Evolutionary conservation across 257 asterid genomes (phyloP), one percentile per base, ranked within the genome.

Genomic region (Penstemon eatonii): DNA sequence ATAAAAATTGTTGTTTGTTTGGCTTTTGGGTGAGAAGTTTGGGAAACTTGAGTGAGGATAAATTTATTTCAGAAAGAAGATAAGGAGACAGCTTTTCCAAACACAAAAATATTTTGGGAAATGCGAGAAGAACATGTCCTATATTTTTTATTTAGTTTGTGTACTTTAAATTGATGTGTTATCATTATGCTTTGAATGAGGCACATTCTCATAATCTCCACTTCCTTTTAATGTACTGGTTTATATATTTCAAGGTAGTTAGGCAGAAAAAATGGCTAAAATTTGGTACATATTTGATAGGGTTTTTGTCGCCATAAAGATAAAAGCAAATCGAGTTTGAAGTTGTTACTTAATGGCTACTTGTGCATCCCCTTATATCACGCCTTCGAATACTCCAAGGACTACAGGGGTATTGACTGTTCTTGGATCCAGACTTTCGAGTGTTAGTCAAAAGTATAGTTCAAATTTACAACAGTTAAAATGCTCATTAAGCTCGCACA

Each of bases 401-500:
- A 74, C 86, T 0, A 52, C 65, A 58, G 86, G 92, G 49, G 81
- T 76, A 53, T 66, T 85, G 72, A 77, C 82, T 69, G 73, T 72
- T 72, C 73, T 70, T 72, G 87, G 84, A 60, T 83, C 81, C 61
- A 83, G 90, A 75, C 67, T 63, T 52, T 57, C 74, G 60, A 81
- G 80, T 54, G 38, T 75, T 71, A 43, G 65, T 70, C 70, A 75
- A 52, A 87, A 73, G 69, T 50, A 73, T 50, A 71, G 76, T 56
- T 70, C 84, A 46, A 72, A 12, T 63, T 71, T 67, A 52, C 66
- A 71, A 60, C 85, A 71, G 56, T 57, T 89, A 42, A 87, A 81
- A 78, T 87, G 96, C 75, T 87, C 86, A 0, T 73, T 90, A 19
- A 86, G 76, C 74, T 85, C 96, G 6, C 90, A 86, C 57, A 80